Evolutionary conservation across 768 basidiomycete genomes (phyloP), one percentile per base, ranked within the genome.

Genomic region (Lenzites betulinus): DNA sequence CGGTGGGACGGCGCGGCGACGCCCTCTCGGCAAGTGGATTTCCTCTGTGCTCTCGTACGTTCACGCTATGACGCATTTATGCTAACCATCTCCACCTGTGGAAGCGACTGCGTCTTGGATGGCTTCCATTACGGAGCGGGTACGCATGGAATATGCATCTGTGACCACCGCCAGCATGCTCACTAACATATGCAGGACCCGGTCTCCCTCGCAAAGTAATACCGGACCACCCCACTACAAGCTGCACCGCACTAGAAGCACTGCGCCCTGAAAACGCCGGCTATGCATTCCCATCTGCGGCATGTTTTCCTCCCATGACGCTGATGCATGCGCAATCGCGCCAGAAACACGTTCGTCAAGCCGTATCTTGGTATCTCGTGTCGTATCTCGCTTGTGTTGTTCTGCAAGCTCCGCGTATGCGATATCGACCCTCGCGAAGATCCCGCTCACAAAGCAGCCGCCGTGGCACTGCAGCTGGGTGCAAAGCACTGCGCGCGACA

Each of bases 261-360:
- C 13, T 6, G 15, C 51, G 18, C 22, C n/a, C n/a, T 51, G 35
- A 23, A 35, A 38, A 51, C 9, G 36, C 23, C 2, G 16, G 16
- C 22, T 22, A 26, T 16, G 12, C 39, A 13, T 55, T 47, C 44
- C 46, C 43, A 42, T 33, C 18, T 43, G 36, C 42, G 28, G 56
- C 28, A 20, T 42, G 48, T 33, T 30, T 39, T 26, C 3, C 46
- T 38, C 46, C 30, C 22, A 35, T 33, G 26, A 30, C 46, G 28
- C 57, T 20, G 43, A 42, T 49, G 23, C 22, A 9, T 13, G 15
- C 47, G 22, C 39, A 23, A 20, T 41, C 51, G 51, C 23, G 36
- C 50, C 16, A 25, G 33, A 35, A 20, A 26, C 49, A 51, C 49
- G 49, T 57, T 57, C 36, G 46, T 57, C 49, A 49, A 51, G 12